Evolutionary conservation across 768 basidiomycete species (phyloP), one percentile per base, ranked within the genome.

Genomic region (Leccinum imitatum): DNA sequence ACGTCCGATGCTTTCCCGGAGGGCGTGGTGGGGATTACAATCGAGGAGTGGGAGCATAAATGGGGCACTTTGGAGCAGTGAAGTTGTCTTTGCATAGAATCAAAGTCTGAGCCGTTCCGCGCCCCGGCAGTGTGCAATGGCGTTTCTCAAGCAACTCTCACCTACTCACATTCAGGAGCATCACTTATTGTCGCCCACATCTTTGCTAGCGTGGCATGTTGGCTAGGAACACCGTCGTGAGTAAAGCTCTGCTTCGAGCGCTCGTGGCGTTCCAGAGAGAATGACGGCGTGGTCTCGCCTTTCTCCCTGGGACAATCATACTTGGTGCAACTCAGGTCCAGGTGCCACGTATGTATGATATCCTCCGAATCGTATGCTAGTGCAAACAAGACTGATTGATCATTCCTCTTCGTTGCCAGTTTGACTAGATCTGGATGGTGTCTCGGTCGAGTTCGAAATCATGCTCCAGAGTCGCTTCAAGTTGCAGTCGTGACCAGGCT

Each of bases 11-110:
- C 82, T 0, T 81, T 80, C 15, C 73, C 78, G 3, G 79, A 78
- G 35, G 76, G 72, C 10, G 79, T 81, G 55, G 67, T 89, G 72
- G 88, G 87, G 3, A 72, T 90, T 60, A 77, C 73, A 52, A 82
- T 89, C 65, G 76, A 70, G 35, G 66, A 74, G 54, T 73, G 74
- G 74, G 63, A 71, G 56, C 55, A 51, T 11, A 44, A 19, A 44
- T 19, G n/a, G 44, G 44, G 44, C 7, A 44, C 2, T 44, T 44
- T 44, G 44, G 44, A 19, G 8, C n/a, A 44, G 44, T 44, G n/a
- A 44, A 44, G 9, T 10, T 41, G 39, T 41, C 39, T 51, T 30
- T 51, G 50, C 50, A 51, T 50, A 19, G 23, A 50, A 50, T 50
- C 48, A 23, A 50, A 17, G 14, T 48, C 7, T n/a, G 39, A 19